Evolutionary conservation across 257 asterid genomes (phyloP).

Genomic region (Eustoma russellianum): DNA sequence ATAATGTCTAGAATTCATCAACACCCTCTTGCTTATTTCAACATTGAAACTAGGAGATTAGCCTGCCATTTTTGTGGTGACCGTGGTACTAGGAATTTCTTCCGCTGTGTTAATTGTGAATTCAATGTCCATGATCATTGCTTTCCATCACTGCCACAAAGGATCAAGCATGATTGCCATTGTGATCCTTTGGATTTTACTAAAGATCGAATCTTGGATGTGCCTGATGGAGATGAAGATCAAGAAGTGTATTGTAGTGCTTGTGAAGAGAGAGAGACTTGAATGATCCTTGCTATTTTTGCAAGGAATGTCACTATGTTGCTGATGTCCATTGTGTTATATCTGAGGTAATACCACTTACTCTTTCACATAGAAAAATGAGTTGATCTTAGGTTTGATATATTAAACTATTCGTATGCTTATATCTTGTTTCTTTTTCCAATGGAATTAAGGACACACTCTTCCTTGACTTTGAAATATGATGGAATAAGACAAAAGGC

Average conservation of each 20-base stretch:
- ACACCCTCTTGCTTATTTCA: neutral
- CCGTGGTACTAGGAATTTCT: neutral
- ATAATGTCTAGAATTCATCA: neutral
- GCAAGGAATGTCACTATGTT: constrained; percentile 3
- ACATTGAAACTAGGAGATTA: constrained; percentile 3
- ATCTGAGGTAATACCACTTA: constrained; percentile 1
- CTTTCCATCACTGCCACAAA: neutral
- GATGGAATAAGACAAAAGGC: too few species aligned
- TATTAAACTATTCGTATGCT: too few species aligned
- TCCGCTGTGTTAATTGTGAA: neutral
- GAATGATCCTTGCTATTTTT: constrained; percentile 1
- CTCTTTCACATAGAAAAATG: neutral
- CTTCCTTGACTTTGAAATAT: too few species aligned
- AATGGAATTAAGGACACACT: too few species aligned
- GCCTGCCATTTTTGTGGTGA: constrained; percentile 19
- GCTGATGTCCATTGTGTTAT: constrained; percentile 4
- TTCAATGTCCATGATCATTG: neutral
- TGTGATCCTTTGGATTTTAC: neutral
- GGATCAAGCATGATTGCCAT: neutral
- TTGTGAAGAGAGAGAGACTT: constrained; percentile 1
- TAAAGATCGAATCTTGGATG: neutral
- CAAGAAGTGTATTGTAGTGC: constrained; percentile 7
- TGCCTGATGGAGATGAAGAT: constrained; percentile 1
- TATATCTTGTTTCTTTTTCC: too few species aligned
- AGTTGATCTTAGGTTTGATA: too few species aligned